Percentiles rank a stretch among this genome's conserved stretches.
Conservation (phyloP, 1,139 yeast genomes). For the Zhuliangozyma parablackwelliae region DNA sequence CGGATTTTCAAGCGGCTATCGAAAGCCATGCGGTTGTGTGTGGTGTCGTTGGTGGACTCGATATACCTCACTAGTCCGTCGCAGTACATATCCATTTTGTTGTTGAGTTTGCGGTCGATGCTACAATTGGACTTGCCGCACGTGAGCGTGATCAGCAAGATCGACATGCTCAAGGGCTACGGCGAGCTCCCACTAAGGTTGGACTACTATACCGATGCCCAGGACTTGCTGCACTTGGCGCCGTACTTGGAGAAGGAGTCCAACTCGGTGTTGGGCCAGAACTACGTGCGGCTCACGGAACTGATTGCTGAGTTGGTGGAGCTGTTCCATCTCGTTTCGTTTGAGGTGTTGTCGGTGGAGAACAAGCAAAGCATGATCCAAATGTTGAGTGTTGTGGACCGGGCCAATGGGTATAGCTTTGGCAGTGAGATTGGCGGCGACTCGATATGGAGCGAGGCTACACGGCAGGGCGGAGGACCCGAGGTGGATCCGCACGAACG, state of each 20-base stretch:
- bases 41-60: slow-evolving; percentile 85
- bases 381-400: slow-evolving; percentile 71
- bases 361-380: slow-evolving; percentile 89
- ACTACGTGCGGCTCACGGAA: slow-evolving; percentile 67
- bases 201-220: slow-evolving; percentile 89
- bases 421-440: slow-evolving; percentile 96
- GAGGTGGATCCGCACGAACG: slow-evolving; percentile 84
- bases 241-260: slow-evolving; percentile 73
- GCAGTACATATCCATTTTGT: slow-evolving; percentile 79
- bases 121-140: slow-evolving; percentile 44
- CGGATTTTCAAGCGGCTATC: slow-evolving; percentile 32
- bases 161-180: slow-evolving; percentile 72
- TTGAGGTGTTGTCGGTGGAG: slow-evolving; percentile 86
- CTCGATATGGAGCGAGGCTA: slow-evolving; percentile 91
- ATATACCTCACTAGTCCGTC: slow-evolving; percentile 81
- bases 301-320: slow-evolving; percentile 79
- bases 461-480: slow-evolving; percentile 55
- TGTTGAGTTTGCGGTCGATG: slow-evolving; percentile 73
- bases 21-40: slow-evolving; percentile 67
- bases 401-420: slow-evolving; percentile 88
- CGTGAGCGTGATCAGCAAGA: slow-evolving; percentile 65
- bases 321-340: slow-evolving; percentile 83
- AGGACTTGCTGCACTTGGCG: slow-evolving; percentile 64
- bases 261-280: slow-evolving; percentile 54
- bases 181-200: slow-evolving; percentile 59